These are phyloP conservation scores for Funneliformis caledonium DNA, from an alignment of 371 early-diverging fungal species.

Conservation along the genomic window DNA sequence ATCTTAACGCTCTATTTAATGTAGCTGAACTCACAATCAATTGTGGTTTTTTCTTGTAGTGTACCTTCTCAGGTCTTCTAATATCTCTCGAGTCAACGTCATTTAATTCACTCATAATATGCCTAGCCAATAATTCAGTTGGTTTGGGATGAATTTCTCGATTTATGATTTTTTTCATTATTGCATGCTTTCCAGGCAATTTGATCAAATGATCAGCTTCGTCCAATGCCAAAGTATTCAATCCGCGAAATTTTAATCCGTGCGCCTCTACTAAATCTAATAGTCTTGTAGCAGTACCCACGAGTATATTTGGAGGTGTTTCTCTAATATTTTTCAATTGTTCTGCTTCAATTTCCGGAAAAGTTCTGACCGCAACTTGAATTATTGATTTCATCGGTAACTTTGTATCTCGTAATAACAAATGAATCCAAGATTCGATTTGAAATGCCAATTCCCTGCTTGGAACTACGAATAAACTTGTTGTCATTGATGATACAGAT, in stretches of 20 bases:
- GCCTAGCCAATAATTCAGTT: conserved; percentile 56
- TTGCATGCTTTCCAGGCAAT: conserved; percentile 63
- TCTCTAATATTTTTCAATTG: conserved; percentile 40
- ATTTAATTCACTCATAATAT: background rate
- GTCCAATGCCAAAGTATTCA: conserved; percentile 72
- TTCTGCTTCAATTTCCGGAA: conserved; percentile 29
- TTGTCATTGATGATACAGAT: conserved; percentile 42
- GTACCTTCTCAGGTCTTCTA: background rate
- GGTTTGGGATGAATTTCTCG: conserved; percentile 69
- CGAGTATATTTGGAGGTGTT: conserved; percentile 56
- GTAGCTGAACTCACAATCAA: conserved; percentile 75
- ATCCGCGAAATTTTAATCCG: conserved; percentile 51
- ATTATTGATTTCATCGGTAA: conserved; percentile 43
- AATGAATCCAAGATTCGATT: conserved; percentile 58
- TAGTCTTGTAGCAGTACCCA: conserved; percentile 73
- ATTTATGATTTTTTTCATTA: conserved; percentile 53
- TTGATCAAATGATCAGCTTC: conserved; percentile 78
- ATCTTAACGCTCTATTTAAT: conserved; percentile 66
- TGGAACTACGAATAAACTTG: conserved; percentile 77
- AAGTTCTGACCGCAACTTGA: conserved; percentile 42
- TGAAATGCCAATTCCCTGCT: conserved; percentile 91
- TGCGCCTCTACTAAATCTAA: conserved; percentile 52
- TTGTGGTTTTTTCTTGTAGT: conserved; percentile 46
- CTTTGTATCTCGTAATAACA: conserved; percentile 43
- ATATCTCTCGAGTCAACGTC: background rate